Conservation (phyloP, 2,329 filamentous ascomycete species). For the Bipolaris bicolor region DNA sequence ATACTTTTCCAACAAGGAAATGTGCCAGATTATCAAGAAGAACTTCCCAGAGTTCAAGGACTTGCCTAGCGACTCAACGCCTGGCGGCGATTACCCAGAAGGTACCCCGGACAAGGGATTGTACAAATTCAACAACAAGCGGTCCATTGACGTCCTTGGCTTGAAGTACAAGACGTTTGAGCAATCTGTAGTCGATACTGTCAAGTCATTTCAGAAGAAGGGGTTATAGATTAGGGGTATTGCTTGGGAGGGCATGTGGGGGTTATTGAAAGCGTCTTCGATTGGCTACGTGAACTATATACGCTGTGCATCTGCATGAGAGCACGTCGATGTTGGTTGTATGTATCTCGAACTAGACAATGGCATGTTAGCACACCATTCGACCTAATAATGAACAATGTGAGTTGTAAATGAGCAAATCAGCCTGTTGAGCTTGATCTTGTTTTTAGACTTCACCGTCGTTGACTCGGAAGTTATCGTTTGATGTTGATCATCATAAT, state of each 20-base stretch:
- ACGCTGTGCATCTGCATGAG: constrained; percentile 2
- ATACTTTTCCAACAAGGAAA: constrained; percentile 66
- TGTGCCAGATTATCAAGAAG: constrained; percentile 62
- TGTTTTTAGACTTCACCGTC: constrained; percentile 47
- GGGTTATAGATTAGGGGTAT: constrained; percentile 46
- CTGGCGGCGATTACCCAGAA: constrained; percentile 55
- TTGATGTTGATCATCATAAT: constrained; percentile 42
- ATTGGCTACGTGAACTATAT: constrained; percentile 22
- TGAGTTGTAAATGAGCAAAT: constrained; percentile 36
- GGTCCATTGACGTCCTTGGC: constrained; percentile 63
- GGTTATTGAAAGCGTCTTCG: constrained; percentile 8
- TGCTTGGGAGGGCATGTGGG: background rate
- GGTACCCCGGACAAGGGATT: constrained; percentile 51
- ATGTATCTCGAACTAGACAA: constrained; percentile 4
- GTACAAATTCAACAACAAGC: constrained; percentile 61
- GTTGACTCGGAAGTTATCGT: constrained; percentile 46
- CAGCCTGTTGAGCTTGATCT: constrained; percentile 64
- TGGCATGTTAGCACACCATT: constrained; percentile 20
- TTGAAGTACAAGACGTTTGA: constrained; percentile 65
- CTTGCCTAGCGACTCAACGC: constrained; percentile 53
- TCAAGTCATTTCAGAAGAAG: constrained; percentile 66
- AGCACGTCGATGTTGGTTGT: background rate
- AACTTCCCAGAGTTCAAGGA: constrained; percentile 61
- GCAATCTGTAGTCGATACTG: constrained; percentile 65
- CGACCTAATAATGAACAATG: constrained; percentile 5